Evolutionary conservation across 352 stramenopile species (phyloP), one percentile per base, ranked within the genome.

Genomic region (Phytophthora colocasiae): DNA sequence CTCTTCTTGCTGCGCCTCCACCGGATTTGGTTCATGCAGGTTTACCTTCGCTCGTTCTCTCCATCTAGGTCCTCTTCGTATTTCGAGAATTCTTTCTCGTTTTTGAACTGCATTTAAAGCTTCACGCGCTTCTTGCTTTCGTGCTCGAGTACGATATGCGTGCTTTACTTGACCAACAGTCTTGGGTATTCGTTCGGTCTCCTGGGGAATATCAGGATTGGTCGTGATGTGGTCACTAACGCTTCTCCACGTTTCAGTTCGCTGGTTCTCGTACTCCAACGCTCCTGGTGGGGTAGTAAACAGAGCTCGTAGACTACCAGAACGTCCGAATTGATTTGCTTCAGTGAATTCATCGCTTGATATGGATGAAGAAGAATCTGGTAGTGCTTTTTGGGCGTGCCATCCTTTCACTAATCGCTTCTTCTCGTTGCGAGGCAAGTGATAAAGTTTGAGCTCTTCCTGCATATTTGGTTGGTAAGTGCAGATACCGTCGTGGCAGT

Each of bases 161-260:
- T 77, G 60, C 14, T 80, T 71, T 39, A 90, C 73, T 43, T 85
- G 77, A 6, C 56, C 73, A 7, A 85, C 80, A 1, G 74, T 87
- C 34, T 76, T 47, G 2, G 65, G 65, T 19, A 73, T 4, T 43
- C 41, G 56, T 39, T 69, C 58, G 2, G 61, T 36, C n/a, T 32
- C 41, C 9, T 54, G 44, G 1, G 61, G 44, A 31, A 8, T 4
- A 24, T 26, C 19, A 2, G 32, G 6, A 11, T 53, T 24, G 19
- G 1, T 22, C 17, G 22, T 8, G 8, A 27, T 22, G 19, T 56
- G 27, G 12, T 40, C 27, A 3, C 24, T 32, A 22, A 27, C 57
- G 17, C 39, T 75, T 29, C 48, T 49, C 48, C 45, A 66, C n/a
- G 50, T 73, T 51, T 6, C 19, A 26, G 46, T 52, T 1, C 44